Base-by-base conservation (phyloP, 768 basidiomycete species). In the Leucocoprinus birnbaumii region DNA sequence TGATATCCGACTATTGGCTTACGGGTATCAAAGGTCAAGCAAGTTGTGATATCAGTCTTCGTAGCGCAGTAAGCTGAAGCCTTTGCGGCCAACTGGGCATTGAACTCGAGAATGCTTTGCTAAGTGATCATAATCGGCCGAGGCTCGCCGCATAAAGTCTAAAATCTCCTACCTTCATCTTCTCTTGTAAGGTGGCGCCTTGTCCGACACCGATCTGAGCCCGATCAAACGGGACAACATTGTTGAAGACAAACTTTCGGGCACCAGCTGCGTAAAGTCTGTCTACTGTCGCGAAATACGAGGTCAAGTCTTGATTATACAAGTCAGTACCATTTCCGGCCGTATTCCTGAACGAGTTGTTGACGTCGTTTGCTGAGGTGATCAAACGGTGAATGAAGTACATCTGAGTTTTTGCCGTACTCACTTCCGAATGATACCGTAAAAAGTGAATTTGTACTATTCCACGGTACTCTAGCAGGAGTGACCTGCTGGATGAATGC, bases 341-440 rank as follows among this genome's bases (percentile, higher is more conserved):
- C 0, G 61, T 57, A 25, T 59, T 60, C 42, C 52, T 53, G 46
- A 55, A 65, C 0, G 63, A 61, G 14, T 53, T 49, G 42, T 61
- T 60, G 10, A 65, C 62, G 35, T 65, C 63, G 25, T 65, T 65
- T 48, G 63, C 63, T 65, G 51, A 35, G 10, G 9, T 6, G n/a
- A 31, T 31, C 31, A 31, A 31, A 31, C 11, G 5, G 11, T 31
- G 31, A 31, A 31, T 31, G 31, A 11, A 31, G 5, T 31, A n/a
- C n/a, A 9, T 5, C 24, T 11, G 16, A 34, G 14, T 24, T 41
- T 16, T 3, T n/a, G 35, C 13, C 19, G 34, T 14, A 35, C 64
- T 57, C 38, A 65, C 62, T 65, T 44, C 64, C 62, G 31, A 65
- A 65, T 1, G 62, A 57, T 2, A 65, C 59, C 1, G 58, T 62